Evolutionary conservation across 1,139 yeast genomes (phyloP).

Genomic region (Pichia sp.): DNA sequence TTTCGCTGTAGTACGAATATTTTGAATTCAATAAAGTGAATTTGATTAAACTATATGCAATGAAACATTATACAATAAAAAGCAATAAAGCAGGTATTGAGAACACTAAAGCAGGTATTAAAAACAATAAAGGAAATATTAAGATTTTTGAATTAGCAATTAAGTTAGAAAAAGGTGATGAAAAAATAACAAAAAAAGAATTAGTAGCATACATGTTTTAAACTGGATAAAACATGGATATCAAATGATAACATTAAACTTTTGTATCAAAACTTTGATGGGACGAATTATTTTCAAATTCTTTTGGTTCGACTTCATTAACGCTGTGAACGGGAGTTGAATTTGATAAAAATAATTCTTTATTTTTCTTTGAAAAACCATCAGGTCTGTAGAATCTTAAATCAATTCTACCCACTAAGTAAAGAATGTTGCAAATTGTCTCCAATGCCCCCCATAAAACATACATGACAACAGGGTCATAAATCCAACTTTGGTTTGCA

Average conservation of each 20-base stretch:
- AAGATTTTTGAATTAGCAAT: not conserved
- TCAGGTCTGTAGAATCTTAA: conserved; percentile 78
- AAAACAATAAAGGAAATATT: no score
- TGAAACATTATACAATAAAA: not conserved
- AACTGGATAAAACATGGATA: no score
- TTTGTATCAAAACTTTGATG: conserved; percentile 13
- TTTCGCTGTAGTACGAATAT: no score
- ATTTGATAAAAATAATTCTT: not conserved
- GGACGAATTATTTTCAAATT: conserved; percentile 4
- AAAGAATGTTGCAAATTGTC: conserved; percentile 46
- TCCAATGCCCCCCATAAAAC: conserved; percentile 64
- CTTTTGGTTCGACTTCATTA: not conserved
- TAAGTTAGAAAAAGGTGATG: not conserved
- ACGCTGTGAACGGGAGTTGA: not conserved
- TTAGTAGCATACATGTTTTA: no score
- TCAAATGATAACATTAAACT: conserved; percentile 1
- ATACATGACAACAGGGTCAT: conserved; percentile 56
- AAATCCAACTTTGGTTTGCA: conserved; percentile 36
- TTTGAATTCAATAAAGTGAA: no score
- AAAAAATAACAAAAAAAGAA: not conserved
- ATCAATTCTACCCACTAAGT: conserved; percentile 60
- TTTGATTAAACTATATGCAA: no score
- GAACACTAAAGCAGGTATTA: no score
- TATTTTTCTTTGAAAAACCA: conserved; percentile 12
- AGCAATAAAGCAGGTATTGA: not conserved